A percentile compares a stretch with the other conserved stretches of the same genome.
These are phyloP conservation scores for Monosporozyma aerobia DNA, from an alignment of 805 yeast genomes.

Conservation along the genomic window DNA sequence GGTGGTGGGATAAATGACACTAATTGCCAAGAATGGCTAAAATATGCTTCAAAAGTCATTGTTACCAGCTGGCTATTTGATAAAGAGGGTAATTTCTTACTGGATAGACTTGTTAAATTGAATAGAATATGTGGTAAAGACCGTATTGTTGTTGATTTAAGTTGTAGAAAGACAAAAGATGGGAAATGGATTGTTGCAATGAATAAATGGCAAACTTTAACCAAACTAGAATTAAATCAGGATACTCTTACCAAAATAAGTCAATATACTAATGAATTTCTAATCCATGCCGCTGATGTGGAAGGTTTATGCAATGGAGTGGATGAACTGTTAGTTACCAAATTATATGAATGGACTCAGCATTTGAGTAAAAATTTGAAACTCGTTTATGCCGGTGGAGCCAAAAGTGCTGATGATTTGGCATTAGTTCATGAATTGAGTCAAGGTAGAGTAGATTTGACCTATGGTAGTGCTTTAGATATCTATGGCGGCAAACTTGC, in stretches of 20 bases:
- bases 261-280: constrained; percentile 70
- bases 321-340: constrained; percentile 65
- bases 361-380: constrained; percentile 40
- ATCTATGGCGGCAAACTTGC: constrained; percentile 88
- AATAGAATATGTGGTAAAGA: constrained; percentile 51
- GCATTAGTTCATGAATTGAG: constrained; percentile 58
- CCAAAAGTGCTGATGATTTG: constrained; percentile 63
- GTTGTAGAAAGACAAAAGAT: constrained; percentile 50
- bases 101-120: constrained; percentile 44
- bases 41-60: constrained; percentile 75
- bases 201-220: constrained; percentile 93
- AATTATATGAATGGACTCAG: constrained; percentile 67
- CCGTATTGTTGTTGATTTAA: constrained; percentile 75
- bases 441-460: constrained; percentile 76
- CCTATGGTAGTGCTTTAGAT: constrained; percentile 88
- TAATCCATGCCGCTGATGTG: constrained; percentile 97
- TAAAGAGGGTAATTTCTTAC: constrained; percentile 38
- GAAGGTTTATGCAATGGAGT: constrained; percentile 94
- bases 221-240: constrained; percentile 48
- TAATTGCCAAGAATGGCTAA: constrained; percentile 75
- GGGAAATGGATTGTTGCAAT: constrained; percentile 85
- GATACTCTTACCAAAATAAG: constrained; percentile 48
- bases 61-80: constrained; percentile 82
- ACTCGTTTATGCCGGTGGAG: constrained; percentile 96
- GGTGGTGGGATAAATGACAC: constrained; percentile 84